These are phyloP conservation scores for Podospora anserina DNA, from an alignment of 495 filamentous ascomycete genomes.

Conservation along the genomic window DNA sequence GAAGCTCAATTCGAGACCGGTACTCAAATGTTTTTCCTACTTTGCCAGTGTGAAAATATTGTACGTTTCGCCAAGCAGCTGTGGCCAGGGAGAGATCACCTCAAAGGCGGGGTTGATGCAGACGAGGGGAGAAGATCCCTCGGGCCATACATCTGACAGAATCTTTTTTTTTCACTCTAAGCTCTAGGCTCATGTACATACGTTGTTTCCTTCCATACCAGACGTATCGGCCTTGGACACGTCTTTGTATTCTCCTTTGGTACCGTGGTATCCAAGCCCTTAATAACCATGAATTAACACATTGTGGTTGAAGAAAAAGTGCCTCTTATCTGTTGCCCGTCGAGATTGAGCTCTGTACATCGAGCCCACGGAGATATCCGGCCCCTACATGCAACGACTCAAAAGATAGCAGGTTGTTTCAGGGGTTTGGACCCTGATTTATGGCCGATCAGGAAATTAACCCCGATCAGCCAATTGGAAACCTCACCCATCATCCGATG, in stretches of 20 bases:
- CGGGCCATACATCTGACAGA: no score
- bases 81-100: not conserved
- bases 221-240: no score
- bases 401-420: not conserved
- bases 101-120: not conserved
- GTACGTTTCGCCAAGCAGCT: not conserved
- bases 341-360: no score
- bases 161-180: no score
- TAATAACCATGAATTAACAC: no score
- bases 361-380: no score
- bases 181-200: no score
- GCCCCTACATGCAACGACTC: not conserved
- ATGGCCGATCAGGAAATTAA: not conserved
- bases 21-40: not conserved
- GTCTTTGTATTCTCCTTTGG: no score
- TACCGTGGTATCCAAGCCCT: no score
- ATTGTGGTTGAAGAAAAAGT: not conserved
- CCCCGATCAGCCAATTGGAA: not conserved
- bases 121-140: not conserved
- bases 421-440: not conserved
- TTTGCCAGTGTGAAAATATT: no score
- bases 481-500: not conserved
- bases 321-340: not conserved
- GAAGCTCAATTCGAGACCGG: no score
- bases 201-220: not conserved